Evolutionary conservation across 1,284 basidiomycete genomes (phyloP), one percentile per base, ranked within the genome.

Genomic region (Leccinum solheimii): DNA sequence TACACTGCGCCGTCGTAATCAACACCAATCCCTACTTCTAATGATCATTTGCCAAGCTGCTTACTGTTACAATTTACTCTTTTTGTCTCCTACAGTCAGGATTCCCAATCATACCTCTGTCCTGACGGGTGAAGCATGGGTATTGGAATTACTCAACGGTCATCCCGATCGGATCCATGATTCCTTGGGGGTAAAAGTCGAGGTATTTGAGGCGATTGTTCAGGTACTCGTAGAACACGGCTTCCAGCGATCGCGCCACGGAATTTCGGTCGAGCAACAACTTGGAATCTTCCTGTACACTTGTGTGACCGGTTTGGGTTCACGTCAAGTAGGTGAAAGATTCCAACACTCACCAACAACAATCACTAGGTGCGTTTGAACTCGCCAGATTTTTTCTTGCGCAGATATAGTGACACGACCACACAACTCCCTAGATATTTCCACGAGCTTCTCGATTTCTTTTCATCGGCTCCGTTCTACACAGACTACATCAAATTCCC

Each of bases 131-230:
- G 40, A 32, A 32, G 30, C 30, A 10, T 32, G 30, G 30, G 10
- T 32, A 10, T 9, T 32, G 30, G 30, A 32, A 10, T 3, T 19
- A 10, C 36, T 60, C 10, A 57, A 57, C 21, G 45, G 62, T 14
- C 62, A 63, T 32, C 56, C 45, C 0, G n/a, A 60, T 51, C 1
- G 21, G 1, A 63, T 63, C n/a, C n/a, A 55, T 0, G 30, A 4
- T 3, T 49, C 3, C 5, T 52, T 62, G 8, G 55, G 45, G 6
- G 55, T 62, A 2, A 48, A 8, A 5, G 27, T 50, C n/a, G 43
- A 45, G 0, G 10, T 59, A 10, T 53, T 62, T 11, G 13, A 59
- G 56, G 53, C 1, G 5, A 30, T 56, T 1, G 8, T 40, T 1
- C 38, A 52, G 8, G 57, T 58, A 3, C 9, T 56, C 2, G 27